Base-by-base conservation (phyloP, 2,329 filamentous ascomycete genomes). In the Aspergillus ibericus region DNA sequence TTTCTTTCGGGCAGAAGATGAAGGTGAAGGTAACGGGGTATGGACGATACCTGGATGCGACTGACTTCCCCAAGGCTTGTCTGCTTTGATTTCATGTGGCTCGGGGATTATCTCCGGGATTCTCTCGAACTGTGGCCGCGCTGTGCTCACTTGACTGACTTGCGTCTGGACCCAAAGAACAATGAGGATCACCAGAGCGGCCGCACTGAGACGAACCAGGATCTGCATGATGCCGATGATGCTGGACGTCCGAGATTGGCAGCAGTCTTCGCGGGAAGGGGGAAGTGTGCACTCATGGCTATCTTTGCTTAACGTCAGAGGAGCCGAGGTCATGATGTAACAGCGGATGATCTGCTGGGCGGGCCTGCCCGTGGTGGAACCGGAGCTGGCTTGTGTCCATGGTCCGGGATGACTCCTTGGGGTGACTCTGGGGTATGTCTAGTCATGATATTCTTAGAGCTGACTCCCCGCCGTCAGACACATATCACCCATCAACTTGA, bases 81-180 rank as follows among this genome's bases (percentile, higher is more conserved):
- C 4, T 20, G 58, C 54, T 47, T 54, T 44, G n/a, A 36, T 18
- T 12, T 35, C 42, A n/a, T 48, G 15, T 9, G 32, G 25, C 22
- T n/a, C 8, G 4, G 25, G 44, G 27, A 10, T 10, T 1, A 16
- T 27, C 15, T 16, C 25, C 4, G 44, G n/a, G 25, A 48, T 27
- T 18, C 15, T 16, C 22, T 29, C 44, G 13, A 13, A 12, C 18
- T 42, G 38, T 22, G 18, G 9, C 38, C 58, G 46, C 18, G 67
- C 52, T 1, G 63, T 61, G 29, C 57, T 50, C 20, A 70, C 46
- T 50, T 67, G 66, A 10, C 38, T 54, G 18, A 70, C 46, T 46
- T 68, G 65, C 12, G 42, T 56, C 48, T 63, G 62, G 29, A 66
- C 53, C 53, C 66, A 58, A 12, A 70, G 51, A 18, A 70, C 8